These are phyloP conservation scores for Dryadomyces sulphureus DNA, from an alignment of 2,329 filamentous ascomycete genomes.

Conservation along the genomic window DNA sequence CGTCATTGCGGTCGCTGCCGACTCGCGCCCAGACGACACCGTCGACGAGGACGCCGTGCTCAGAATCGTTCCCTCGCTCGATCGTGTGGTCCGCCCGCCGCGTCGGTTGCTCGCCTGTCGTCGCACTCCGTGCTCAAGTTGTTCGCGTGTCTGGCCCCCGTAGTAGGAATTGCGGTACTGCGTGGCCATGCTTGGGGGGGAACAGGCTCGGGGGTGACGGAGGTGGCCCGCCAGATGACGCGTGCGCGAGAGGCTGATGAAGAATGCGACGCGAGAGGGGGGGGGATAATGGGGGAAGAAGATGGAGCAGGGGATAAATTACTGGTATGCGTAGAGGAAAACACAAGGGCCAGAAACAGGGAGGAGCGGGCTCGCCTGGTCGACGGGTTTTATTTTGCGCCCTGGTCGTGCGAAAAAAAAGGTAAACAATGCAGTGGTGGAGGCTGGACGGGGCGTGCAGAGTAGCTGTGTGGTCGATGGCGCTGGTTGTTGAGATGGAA, in stretches of 20 bases:
- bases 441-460: background rate
- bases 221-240: background rate
- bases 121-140: slow-evolving; percentile 23
- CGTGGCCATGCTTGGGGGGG: slow-evolving; percentile 29
- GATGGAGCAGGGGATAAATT: background rate
- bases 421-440: background rate
- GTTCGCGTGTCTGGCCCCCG: slow-evolving; percentile 23
- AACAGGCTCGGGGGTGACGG: background rate
- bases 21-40: slow-evolving; percentile 60
- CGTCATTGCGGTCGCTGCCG: slow-evolving; percentile 68
- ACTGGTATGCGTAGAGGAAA: background rate
- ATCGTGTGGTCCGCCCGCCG: slow-evolving; percentile 43
- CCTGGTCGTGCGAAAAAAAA: background rate
- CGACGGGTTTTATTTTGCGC: background rate
- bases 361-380: background rate
- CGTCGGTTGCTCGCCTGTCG: slow-evolving; percentile 21
- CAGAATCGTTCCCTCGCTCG: slow-evolving; percentile 85
- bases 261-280: too few relatives aligned
- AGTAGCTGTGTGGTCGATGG: background rate
- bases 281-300: background rate
- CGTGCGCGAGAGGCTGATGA: background rate
- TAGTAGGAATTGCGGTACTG: slow-evolving; percentile 42
- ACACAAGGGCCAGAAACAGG: background rate
- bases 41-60: slow-evolving; percentile 36
- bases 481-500: background rate